Base-by-base conservation (phyloP, 495 filamentous ascomycete species). In the Cenococcum geophilum region DNA sequence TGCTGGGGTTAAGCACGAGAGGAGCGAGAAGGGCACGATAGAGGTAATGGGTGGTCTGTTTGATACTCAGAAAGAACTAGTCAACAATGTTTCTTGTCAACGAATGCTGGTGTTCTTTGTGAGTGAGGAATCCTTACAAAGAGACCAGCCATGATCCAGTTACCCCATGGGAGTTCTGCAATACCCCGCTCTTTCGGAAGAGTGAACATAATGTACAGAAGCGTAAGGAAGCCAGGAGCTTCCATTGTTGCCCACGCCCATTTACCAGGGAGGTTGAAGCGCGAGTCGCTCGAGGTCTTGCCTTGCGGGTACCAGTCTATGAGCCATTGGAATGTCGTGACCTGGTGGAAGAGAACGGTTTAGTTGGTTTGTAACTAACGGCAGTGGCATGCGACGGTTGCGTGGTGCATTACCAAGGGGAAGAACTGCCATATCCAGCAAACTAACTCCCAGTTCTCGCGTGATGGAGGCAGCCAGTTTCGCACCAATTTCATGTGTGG, bases 171-270 rank as follows among this genome's bases (percentile, higher is more conserved):
- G n/a, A 89, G 72, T 55, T 70, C 67, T 16, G 62, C 61, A 58
- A 85, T 74, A 21, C 76, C 78, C 45, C 76, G 69, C 59, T 81
- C 68, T 4, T 66, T 55, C n/a, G 88, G 82, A 18, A 92, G 78
- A 0, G 77, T 83, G 67, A 70, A 78, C 76, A 96, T 84, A 66
- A 81, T 83, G 75, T 93, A 96, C 22, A 92, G 70, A 52, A 97
- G 77, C 45, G 84, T 86, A 2, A 89, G 61, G 54, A 91, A 88
- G 53, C 88, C 89, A 18, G 85, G 82, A 14, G 82, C 75, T 74
- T 98, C 93, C 91, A 97, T 96, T 4, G 81, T 78, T 6, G 83
- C 80, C 93, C 93, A 98, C 56, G 81, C 90, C 32, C 88, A 76
- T 63, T 87, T 87, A 63, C 93, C 93, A n/a, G 91, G 89, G 27